Evolutionary conservation across 148 eudicot genomes (phyloP), one percentile per base, ranked within the genome.

Genomic region (Rhododendron kiyosumense): DNA sequence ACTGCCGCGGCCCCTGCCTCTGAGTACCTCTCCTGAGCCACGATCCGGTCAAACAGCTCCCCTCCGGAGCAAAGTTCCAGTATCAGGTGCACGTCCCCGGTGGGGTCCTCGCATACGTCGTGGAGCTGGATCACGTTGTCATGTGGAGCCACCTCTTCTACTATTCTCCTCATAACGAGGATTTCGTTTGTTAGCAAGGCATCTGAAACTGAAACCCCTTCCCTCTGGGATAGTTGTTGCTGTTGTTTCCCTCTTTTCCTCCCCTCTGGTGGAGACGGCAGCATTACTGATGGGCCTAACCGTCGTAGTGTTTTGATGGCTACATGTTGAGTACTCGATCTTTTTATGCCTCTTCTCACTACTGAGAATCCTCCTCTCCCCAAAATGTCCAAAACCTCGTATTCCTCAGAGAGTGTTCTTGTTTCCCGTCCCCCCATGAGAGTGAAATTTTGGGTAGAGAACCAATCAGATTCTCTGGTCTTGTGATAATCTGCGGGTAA

Each of bases 311-410:
- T 92, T 81, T 92, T 92, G 79, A 92, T 88, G 73, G 93, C 92
- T 20, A 92, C 93, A 46, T 84, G 87, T 30, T 71, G 41, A 17
- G 18, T 1, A 1, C 38, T 84, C 3, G 87, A 52, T 69, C 84
- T 90, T 76, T 81, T 78, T 43, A 41, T 83, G 18, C 93, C 93
- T 89, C 74, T 86, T 36, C 93, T 71, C 0, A 92, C 93, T 22
- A 92, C 86, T 2, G 93, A 92, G 86, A 92, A 92, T 46, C 93
- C 93, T 57, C 93, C 93, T 85, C 89, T 81, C n/a, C 93, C 93
- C 32, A 92, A 63, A 20, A 92, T 85, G 11, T 85, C 87, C 3
- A 86, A 83, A 13, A 92, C 92, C 83, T 92, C 92, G 46, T 92
- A 92, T 51, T 90, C 92, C 54, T 90, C 91, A 0, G 83, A 28